These are phyloP conservation scores for Colletotrichum filicis DNA, from an alignment of 2,329 filamentous ascomycete genomes.

Conservation along the genomic window DNA sequence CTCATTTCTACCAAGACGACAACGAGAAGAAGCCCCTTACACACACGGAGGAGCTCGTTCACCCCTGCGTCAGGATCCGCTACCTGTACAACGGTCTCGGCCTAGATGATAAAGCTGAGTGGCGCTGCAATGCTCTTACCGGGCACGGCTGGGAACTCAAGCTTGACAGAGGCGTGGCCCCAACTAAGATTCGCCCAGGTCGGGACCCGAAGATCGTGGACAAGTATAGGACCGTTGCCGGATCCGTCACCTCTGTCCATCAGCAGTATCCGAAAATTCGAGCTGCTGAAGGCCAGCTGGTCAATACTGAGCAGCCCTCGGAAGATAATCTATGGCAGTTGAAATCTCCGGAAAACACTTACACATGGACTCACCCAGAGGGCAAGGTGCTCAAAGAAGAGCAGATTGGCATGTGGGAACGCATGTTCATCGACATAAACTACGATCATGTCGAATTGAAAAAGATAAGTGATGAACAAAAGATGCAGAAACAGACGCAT, in stretches of 20 bases:
- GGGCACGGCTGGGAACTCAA: constrained; percentile 26
- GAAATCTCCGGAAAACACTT: constrained; percentile 5
- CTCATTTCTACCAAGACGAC: constrained; percentile 39
- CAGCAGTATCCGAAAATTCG: neutral
- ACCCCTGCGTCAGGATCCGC: constrained; percentile 45
- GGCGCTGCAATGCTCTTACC: constrained; percentile 34
- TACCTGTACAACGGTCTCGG: constrained; percentile 43
- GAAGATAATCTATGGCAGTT: constrained; percentile 32
- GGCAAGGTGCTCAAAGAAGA: constrained; percentile 26
- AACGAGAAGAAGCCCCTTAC: neutral
- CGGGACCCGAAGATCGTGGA: neutral
- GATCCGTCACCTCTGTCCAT: constrained; percentile 16
- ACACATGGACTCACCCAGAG: constrained; percentile 21
- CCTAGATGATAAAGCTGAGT: constrained; percentile 42
- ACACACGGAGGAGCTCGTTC: constrained; percentile 42
- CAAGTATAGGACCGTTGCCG: constrained; percentile 19
- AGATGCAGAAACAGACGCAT: neutral
- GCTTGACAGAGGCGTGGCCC: neutral
- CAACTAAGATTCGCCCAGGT: neutral
- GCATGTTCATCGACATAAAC: constrained; percentile 35
- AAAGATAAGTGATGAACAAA: neutral
- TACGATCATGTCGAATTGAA: constrained; percentile 16
- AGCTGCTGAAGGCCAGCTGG: neutral
- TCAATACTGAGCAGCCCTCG: constrained; percentile 29
- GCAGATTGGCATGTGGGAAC: constrained; percentile 38